Evolutionary conservation across 495 filamentous ascomycete species (phyloP).

Genomic region (Aspergillus indologenus): DNA sequence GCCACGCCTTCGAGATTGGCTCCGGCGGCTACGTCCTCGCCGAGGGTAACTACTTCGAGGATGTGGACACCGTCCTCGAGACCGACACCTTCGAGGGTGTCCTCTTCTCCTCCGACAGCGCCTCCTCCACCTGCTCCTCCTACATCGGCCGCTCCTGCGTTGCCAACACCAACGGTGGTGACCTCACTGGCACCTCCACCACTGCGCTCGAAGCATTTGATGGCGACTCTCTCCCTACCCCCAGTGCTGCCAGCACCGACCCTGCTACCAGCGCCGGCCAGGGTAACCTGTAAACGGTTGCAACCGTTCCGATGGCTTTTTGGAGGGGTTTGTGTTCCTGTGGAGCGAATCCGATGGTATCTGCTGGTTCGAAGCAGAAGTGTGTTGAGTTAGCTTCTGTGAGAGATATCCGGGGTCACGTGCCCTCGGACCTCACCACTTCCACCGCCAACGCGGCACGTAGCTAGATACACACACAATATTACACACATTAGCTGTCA

Average conservation of each 20-base stretch:
- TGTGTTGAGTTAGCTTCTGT: constrained; percentile 3
- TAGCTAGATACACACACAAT: no score
- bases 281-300: constrained; percentile 5
- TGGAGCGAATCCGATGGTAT: background rate
- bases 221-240: background rate
- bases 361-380: background rate
- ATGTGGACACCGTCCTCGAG: constrained; percentile 6
- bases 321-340: background rate
- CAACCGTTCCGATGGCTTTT: background rate
- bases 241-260: constrained; percentile 1
- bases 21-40: constrained; percentile 47
- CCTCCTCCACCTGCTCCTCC: constrained; percentile 1
- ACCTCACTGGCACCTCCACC: constrained; percentile 4
- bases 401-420: no score
- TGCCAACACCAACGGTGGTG: constrained; percentile 3
- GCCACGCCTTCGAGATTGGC: constrained; percentile 53
- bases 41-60: constrained; percentile 51
- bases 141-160: constrained; percentile 6
- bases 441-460: no score
- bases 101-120: constrained; percentile 3
- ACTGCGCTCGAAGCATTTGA: background rate
- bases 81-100: constrained; percentile 4
- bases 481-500: no score
- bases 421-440: no score
- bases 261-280: constrained; percentile 2